phyloP scores from a whole-genome alignment of 2,329 filamentous ascomycete species.

The Conoideocrella luteorostrata region DNA sequence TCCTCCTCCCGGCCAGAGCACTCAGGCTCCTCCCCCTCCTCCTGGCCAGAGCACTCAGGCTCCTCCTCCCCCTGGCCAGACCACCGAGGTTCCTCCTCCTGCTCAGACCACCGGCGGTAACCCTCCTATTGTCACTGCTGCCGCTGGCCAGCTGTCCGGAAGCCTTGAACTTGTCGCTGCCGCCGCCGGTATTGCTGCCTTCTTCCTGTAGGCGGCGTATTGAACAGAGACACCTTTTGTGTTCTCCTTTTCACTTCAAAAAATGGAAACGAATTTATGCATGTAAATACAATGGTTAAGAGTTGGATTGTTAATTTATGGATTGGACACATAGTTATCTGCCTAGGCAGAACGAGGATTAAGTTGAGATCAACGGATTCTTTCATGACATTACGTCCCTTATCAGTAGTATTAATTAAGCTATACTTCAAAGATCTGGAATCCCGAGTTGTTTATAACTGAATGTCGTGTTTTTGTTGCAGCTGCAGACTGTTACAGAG shows the following conservation, averaged over 20 bases:
- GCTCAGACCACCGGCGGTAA: neutral
- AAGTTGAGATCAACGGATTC: neutral
- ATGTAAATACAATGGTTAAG: neutral
- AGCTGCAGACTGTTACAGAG: too few species aligned
- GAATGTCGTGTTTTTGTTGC: too few species aligned
- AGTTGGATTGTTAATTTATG: too few species aligned
- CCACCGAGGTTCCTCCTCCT: conserved; percentile 1
- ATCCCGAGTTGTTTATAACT: too few species aligned
- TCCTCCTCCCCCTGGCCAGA: conserved; percentile 3
- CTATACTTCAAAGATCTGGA: too few species aligned
- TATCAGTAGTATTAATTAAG: conserved; percentile 4
- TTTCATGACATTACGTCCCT: neutral
- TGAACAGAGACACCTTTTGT: neutral
- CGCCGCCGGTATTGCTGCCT: conserved; percentile 24
- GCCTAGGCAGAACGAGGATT: neutral
- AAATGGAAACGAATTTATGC: neutral
- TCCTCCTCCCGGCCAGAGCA: neutral
- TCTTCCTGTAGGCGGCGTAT: conserved; percentile 15
- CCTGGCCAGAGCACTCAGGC: neutral
- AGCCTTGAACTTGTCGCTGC: conserved; percentile 22
- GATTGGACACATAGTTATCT: neutral
- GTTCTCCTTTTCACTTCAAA: neutral
- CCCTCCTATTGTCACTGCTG: conserved; percentile 21
- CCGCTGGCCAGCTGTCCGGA: conserved; percentile 24
- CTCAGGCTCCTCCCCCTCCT: conserved; percentile 3